These are phyloP conservation scores for Tricladium varicosporioides DNA, from an alignment of 2,329 filamentous ascomycete genomes.

Conservation along the genomic window DNA sequence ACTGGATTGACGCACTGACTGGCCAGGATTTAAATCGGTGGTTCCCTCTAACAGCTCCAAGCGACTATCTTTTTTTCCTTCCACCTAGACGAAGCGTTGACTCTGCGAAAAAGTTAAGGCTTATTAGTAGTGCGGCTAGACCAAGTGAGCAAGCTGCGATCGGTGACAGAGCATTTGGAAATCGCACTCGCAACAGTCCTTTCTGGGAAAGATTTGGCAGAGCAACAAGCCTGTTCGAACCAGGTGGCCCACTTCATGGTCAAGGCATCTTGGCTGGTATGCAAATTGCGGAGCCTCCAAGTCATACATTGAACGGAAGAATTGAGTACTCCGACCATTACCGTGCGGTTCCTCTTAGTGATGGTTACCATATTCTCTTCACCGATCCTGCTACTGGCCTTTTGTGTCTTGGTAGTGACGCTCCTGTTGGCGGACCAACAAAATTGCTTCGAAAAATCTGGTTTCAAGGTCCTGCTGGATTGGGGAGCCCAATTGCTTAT, in stretches of 20 bases:
- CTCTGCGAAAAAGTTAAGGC: slow-evolving; percentile 53
- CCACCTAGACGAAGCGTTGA: slow-evolving; percentile 51
- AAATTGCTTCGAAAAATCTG: slow-evolving; percentile 58
- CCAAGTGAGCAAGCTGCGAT: slow-evolving; percentile 34
- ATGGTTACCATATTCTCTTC: slow-evolving; percentile 64
- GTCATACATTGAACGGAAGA: slow-evolving; percentile 15
- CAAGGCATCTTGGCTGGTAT: slow-evolving; percentile 19
- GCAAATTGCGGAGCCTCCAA: slow-evolving; percentile 13
- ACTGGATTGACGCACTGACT: slow-evolving; percentile 51
- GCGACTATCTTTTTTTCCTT: slow-evolving; percentile 59
- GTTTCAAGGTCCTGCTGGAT: slow-evolving; percentile 39
- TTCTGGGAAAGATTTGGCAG: slow-evolving; percentile 29
- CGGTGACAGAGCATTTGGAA: slow-evolving; percentile 27
- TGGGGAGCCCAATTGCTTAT: slow-evolving; percentile 50
- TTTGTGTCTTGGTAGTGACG: slow-evolving; percentile 61
- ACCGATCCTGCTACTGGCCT: slow-evolving; percentile 55
- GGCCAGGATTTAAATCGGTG: slow-evolving; percentile 50
- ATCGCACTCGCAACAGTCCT: slow-evolving; percentile 19
- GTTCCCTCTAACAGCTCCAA: slow-evolving; percentile 54
- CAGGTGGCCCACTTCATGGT: slow-evolving; percentile 6
- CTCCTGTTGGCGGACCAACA: slow-evolving; percentile 51
- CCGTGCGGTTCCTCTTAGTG: slow-evolving; percentile 61
- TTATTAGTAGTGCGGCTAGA: slow-evolving; percentile 60
- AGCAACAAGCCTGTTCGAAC: slow-evolving; percentile 10
- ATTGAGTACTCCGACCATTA: slow-evolving; percentile 52